These are phyloP conservation scores for Colletotrichum somersetense DNA, from an alignment of 2,329 filamentous ascomycete species.

Conservation along the genomic window DNA sequence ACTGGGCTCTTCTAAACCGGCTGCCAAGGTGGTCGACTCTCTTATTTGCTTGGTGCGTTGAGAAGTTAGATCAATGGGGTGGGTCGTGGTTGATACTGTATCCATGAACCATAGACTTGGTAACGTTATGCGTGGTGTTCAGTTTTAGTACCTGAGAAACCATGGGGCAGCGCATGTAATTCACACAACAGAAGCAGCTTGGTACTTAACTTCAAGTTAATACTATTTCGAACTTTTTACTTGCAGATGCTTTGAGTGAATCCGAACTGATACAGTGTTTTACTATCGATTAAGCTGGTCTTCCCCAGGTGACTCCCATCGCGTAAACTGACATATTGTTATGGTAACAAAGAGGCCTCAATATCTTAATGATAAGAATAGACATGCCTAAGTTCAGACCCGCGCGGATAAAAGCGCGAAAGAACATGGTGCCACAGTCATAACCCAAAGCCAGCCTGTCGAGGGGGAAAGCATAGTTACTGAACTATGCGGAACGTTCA, in stretches of 20 bases:
- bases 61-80: constrained; percentile 9
- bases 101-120: neutral
- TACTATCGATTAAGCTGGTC: no score
- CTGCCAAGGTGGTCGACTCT: neutral
- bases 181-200: constrained; percentile 13
- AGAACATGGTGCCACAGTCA: neutral
- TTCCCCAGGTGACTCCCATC: no score
- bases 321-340: neutral
- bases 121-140: no score
- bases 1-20: neutral
- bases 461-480: neutral
- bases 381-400: neutral
- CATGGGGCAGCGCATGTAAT: constrained; percentile 3
- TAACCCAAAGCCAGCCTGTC: neutral
- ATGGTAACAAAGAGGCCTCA: no score
- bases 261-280: neutral
- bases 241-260: neutral
- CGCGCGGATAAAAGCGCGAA: neutral
- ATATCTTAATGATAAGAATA: no score
- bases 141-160: neutral
- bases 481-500: constrained; percentile 23
- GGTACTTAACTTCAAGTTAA: constrained; percentile 24
- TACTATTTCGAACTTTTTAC: neutral
- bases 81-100: constrained; percentile 24
- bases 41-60: neutral